Evolutionary conservation across 352 stramenopile genomes (phyloP).

Genomic region (Pythium sp.): DNA sequence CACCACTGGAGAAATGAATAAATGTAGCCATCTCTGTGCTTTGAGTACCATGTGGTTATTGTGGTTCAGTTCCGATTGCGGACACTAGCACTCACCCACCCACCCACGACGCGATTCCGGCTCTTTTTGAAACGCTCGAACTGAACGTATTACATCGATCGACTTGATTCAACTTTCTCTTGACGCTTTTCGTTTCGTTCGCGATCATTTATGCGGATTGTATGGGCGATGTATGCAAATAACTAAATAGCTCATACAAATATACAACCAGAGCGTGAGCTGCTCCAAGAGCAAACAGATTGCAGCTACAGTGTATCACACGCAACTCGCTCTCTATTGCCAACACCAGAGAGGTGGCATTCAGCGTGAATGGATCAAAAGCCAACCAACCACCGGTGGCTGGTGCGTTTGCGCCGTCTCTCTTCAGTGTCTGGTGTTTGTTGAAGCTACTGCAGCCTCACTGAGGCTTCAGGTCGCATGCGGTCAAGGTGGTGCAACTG

Average conservation of each 20-base stretch:
- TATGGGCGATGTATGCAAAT: too few species aligned
- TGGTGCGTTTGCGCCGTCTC: not conserved
- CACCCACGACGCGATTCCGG: too few species aligned
- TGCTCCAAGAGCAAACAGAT: too few species aligned
- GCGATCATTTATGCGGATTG: not conserved
- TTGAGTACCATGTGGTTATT: not conserved
- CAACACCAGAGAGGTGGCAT: too few species aligned
- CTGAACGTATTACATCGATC: not conserved
- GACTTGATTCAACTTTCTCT: not conserved
- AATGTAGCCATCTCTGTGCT: not conserved
- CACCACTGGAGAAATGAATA: not conserved
- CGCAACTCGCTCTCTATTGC: not conserved
- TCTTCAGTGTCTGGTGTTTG: not conserved
- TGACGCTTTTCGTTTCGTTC: not conserved
- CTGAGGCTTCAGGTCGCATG: not conserved
- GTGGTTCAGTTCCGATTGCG: not conserved
- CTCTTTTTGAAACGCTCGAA: not conserved
- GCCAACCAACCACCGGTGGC: not conserved
- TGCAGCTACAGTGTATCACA: too few species aligned
- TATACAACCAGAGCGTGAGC: too few species aligned
- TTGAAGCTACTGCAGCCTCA: not conserved
- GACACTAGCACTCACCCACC: not conserved
- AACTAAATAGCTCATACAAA: too few species aligned
- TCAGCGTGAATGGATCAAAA: too few species aligned
- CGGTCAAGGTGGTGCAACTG: not conserved